Percentiles rank a stretch among this genome's conserved stretches.
phyloP scores from a whole-genome alignment of 2,329 filamentous ascomycete species.

The Sarocladiaceae sp. region DNA sequence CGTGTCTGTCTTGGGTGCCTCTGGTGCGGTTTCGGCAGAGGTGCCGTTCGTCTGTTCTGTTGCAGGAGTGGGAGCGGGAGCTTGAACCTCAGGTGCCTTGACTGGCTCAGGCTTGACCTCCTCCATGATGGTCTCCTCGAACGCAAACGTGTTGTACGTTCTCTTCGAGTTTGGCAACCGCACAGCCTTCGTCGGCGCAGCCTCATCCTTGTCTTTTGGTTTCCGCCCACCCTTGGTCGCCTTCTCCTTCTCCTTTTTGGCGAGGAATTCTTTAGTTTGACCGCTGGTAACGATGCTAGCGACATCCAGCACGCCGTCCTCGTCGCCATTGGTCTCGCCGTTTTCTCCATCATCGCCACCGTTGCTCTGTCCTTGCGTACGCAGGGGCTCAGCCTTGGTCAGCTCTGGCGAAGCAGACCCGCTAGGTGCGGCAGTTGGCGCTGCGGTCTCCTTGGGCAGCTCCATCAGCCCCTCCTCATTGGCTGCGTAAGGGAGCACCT shows the following conservation, averaged over 20 bases:
- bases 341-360: slow-evolving; percentile 29
- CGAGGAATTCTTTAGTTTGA: slow-evolving; percentile 74
- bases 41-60: background rate
- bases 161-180: slow-evolving; percentile 68
- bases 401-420: slow-evolving; percentile 30
- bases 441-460: slow-evolving; percentile 36
- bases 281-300: slow-evolving; percentile 79
- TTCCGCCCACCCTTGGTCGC: slow-evolving; percentile 58
- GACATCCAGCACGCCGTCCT: slow-evolving; percentile 74
- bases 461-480: slow-evolving; percentile 40
- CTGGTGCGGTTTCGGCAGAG: background rate
- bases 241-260: slow-evolving; percentile 78
- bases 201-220: slow-evolving; percentile 50
- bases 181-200: slow-evolving; percentile 45
- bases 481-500: slow-evolving; percentile 54
- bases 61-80: background rate
- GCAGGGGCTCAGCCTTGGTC: slow-evolving; percentile 20
- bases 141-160: slow-evolving; percentile 63
- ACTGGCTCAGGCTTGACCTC: slow-evolving; percentile 34
- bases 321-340: slow-evolving; percentile 37
- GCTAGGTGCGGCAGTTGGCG: slow-evolving; percentile 22
- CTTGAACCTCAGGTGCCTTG: background rate
- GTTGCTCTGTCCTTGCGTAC: slow-evolving; percentile 14
- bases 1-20: slow-evolving; percentile 3
- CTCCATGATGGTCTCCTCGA: slow-evolving; percentile 60